These are phyloP conservation scores for Chamaecrista fasciculata DNA, from an alignment of 306 rosid genomes.

Conservation along the genomic window DNA sequence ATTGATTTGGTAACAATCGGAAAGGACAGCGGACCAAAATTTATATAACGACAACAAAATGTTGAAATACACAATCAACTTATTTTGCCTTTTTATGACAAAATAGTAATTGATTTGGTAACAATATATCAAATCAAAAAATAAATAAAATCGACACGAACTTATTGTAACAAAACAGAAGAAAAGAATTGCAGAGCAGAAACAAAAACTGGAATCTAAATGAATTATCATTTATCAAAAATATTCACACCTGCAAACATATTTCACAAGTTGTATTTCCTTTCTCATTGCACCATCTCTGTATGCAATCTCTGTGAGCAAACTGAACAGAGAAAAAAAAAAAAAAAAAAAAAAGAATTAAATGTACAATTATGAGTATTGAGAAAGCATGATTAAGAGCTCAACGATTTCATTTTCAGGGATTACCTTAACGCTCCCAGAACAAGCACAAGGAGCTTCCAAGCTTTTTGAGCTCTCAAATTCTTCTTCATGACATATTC, in stretches of 20 bases:
- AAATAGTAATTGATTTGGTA: background rate
- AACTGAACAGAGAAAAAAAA: slow-evolving; percentile 42
- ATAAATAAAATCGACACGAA: slow-evolving; percentile 6
- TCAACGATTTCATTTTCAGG: background rate
- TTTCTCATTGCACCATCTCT: slow-evolving; percentile 91
- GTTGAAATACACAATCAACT: background rate
- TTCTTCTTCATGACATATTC: slow-evolving; percentile 94
- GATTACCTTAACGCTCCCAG: slow-evolving; percentile 89
- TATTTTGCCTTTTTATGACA: background rate
- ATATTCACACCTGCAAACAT: slow-evolving; percentile 69
- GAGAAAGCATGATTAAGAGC: background rate
- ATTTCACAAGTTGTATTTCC: slow-evolving; percentile 90
- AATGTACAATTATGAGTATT: no score
- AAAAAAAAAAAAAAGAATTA: no score
- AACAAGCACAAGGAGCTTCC: slow-evolving; percentile 96
- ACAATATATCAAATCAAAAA: background rate
- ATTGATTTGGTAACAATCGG: background rate
- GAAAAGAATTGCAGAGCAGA: background rate
- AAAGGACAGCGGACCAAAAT: slow-evolving; percentile 27
- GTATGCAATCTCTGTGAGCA: slow-evolving; percentile 97
- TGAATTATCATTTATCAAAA: no score
- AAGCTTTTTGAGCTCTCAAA: slow-evolving; percentile 56
- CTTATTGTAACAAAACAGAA: background rate
- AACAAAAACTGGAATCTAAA: background rate
- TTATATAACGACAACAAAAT: background rate